Base-by-base conservation (phyloP, 371 early-diverging fungal genomes). In the Rhizopus stolonifer region DNA sequence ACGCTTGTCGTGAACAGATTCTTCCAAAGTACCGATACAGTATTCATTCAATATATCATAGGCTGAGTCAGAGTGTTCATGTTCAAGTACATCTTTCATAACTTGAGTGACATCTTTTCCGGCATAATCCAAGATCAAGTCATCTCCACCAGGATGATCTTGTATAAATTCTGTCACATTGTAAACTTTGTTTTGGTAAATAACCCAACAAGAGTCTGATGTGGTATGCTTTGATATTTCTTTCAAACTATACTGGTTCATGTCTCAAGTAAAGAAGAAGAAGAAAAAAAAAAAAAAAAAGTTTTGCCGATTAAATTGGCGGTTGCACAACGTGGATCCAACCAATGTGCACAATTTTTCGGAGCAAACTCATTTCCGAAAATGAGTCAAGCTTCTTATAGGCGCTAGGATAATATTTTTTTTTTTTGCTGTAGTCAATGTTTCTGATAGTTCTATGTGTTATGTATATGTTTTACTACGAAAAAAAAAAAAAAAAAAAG, bases 21-120 rank as follows among this genome's bases (percentile, higher is more conserved):
- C 33, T 2, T 31, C 47, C 24, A 93, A 57, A 4, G 64, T 66
- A 31, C 95, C 96, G 54, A 96, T 83, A 58, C 72, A 78, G 54
- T 86, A 84, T 31, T 89, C 91, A 26, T 79, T 79, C 34, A 96
- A 78, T 60, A 95, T 82, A 23, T 84, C 83, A 70, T 90, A 93
- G 8, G 96, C 95, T 1, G 82, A 73, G 23, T 89, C 85, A 1
- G 92, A 88, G 68, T 96, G 96, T n/a, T 69, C 56, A 74, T 96
- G 96, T 64, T 81, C 77, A 53, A 68, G 57, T 21, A 79, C 70
- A 71, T 95, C 94, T 48, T 81, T 71, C 87, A 96, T 84, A 21
- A 82, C 69, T 23, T 57, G 68, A 1, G 83, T 81, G 5, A 90
- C 65, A 65, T 91, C 91, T 49, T 79, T 65, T 23, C 90, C 86